These are phyloP conservation scores for Alternaria longipes DNA, from an alignment of 2,329 filamentous ascomycete genomes.

Conservation along the genomic window DNA sequence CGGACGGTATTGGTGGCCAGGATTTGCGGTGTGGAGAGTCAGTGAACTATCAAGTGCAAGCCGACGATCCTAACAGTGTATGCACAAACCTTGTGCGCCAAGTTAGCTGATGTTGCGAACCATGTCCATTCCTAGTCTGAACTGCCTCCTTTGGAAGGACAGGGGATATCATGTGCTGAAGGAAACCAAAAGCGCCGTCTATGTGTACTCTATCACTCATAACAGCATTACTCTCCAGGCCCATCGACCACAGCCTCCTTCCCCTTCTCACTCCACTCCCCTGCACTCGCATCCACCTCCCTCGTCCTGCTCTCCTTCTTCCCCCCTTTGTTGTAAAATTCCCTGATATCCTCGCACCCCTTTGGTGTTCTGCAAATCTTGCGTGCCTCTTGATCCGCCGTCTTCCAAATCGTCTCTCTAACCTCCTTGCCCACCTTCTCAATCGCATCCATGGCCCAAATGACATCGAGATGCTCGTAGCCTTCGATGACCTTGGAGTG, in stretches of 20 bases:
- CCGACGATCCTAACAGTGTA: not conserved
- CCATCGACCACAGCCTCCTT: slow-evolving; percentile 39
- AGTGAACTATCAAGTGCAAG: not conserved
- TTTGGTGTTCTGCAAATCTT: slow-evolving; percentile 69
- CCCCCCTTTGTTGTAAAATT: slow-evolving; percentile 35
- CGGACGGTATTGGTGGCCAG: not conserved
- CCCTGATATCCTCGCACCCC: slow-evolving; percentile 64
- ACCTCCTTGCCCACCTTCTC: slow-evolving; percentile 85
- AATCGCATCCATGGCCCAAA: slow-evolving; percentile 91
- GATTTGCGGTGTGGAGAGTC: not conserved
- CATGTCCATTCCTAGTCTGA: slow-evolving; percentile 4
- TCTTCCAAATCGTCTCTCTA: slow-evolving; percentile 84
- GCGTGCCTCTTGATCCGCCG: slow-evolving; percentile 65
- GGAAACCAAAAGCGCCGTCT: not conserved
- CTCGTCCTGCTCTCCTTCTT: slow-evolving; percentile 30
- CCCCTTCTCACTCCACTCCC: slow-evolving; percentile 45
- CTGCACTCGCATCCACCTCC: slow-evolving; percentile 39
- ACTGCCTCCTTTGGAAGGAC: not conserved
- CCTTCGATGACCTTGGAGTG: slow-evolving; percentile 84
- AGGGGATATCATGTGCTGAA: slow-evolving; percentile 5
- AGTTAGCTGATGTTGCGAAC: not conserved
- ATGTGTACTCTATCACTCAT: slow-evolving; percentile 17
- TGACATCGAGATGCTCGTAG: slow-evolving; percentile 89
- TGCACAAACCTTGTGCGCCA: not conserved
- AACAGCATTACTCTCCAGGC: slow-evolving; percentile 28